Conservation (phyloP, 139 green algal species). For the Tetradesmus obliquus region DNA sequence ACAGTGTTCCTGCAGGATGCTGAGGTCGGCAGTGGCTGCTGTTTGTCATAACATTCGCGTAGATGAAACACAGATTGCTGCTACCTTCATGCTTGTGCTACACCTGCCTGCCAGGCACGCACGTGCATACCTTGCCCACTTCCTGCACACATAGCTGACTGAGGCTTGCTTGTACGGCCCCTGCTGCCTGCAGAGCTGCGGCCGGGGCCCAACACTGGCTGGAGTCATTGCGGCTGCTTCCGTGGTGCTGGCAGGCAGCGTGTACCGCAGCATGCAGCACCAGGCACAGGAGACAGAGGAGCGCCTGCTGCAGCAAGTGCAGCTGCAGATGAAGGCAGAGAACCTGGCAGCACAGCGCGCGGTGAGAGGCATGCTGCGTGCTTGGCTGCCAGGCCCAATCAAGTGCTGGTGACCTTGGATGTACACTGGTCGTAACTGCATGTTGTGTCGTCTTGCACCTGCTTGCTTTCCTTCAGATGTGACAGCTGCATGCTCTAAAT, state of each 20-base stretch:
- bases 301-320: slow-evolving; percentile 23
- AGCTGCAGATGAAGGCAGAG: slow-evolving; percentile 37
- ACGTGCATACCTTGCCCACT: background rate
- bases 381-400: background rate
- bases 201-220: slow-evolving; percentile 11
- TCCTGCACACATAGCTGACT: background rate
- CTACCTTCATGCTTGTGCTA: background rate
- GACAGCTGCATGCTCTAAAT: too few species aligned
- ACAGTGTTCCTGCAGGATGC: too few species aligned
- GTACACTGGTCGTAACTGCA: too few species aligned
- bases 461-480: too few species aligned
- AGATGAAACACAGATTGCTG: background rate
- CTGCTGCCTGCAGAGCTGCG: slow-evolving; percentile 7
- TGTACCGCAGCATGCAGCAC: slow-evolving; percentile 16
- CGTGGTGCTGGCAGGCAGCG: slow-evolving; percentile 13
- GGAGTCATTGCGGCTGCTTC: slow-evolving; percentile 30
- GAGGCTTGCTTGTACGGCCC: background rate
- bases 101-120: background rate
- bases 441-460: too few species aligned
- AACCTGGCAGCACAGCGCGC: slow-evolving; percentile 22
- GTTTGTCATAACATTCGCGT: background rate
- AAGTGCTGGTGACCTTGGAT: background rate
- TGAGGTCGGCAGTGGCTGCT: background rate
- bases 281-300: slow-evolving; percentile 29
- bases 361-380: background rate